Evolutionary conservation across 2,329 filamentous ascomycete genomes (phyloP).

Genomic region (Fusarium ambrosium): DNA sequence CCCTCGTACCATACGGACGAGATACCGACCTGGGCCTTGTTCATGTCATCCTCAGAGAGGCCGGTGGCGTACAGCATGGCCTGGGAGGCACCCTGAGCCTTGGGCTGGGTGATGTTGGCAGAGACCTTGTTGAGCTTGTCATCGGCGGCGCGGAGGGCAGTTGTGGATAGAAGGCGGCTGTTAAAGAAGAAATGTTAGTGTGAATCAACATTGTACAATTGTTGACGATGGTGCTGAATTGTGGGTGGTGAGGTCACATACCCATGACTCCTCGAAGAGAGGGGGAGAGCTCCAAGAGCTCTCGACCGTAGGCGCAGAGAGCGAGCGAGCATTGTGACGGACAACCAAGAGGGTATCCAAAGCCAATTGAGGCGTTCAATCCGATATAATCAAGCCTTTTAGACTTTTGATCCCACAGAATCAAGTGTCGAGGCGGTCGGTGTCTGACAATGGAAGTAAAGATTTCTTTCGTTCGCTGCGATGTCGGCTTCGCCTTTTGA

Average conservation of each 20-base stretch:
- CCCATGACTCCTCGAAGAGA: constrained; percentile 45
- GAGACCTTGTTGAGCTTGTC: constrained; percentile 86
- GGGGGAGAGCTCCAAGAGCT: constrained; percentile 46
- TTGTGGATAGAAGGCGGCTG: constrained; percentile 66
- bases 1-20: constrained; percentile 98
- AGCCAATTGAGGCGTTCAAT: constrained; percentile 41
- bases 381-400: constrained; percentile 17
- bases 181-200: constrained; percentile 11
- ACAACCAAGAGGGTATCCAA: constrained; percentile 1
- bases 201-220: background rate
- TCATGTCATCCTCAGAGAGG: constrained; percentile 86
- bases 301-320: constrained; percentile 47
- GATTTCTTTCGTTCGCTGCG: constrained; percentile 42
- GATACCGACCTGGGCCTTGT: constrained; percentile 97
- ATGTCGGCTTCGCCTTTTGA: constrained; percentile 47
- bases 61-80: constrained; percentile 99
- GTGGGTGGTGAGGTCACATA: constrained; percentile 32
- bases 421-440: constrained; percentile 6
- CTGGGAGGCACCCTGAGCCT: constrained; percentile 97
- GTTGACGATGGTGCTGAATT: background rate
- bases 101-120: constrained; percentile 90
- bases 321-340: constrained; percentile 47
- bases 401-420: constrained; percentile 17
- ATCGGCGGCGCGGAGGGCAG: constrained; percentile 61
- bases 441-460: constrained; percentile 22